A percentile compares a stretch with the other conserved stretches of the same genome.
phyloP scores from a whole-genome alignment of 202 grass and related monocot species.

The Setaria viridis region DNA sequence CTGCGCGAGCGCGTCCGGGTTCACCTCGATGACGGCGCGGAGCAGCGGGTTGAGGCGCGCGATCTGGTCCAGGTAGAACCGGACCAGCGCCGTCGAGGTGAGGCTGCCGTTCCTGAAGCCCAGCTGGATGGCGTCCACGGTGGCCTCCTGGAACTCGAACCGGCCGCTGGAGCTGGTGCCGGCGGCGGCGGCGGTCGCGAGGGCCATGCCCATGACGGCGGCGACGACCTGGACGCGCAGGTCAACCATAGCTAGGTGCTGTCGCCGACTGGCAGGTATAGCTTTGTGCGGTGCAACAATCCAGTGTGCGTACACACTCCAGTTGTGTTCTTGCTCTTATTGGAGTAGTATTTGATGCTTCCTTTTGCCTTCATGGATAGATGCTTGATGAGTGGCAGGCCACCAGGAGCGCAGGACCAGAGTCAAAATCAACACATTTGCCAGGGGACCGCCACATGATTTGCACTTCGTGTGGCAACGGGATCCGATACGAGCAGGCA shows the following conservation, averaged over 20 bases:
- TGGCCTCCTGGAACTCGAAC: conserved; percentile 60
- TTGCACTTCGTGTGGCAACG: no score
- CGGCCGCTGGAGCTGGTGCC: neutral
- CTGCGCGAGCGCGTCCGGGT: conserved; percentile 54
- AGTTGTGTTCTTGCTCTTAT: no score
- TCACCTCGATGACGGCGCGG: conserved; percentile 71
- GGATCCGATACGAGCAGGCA: no score
- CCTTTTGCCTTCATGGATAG: no score
- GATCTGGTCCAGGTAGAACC: conserved; percentile 59
- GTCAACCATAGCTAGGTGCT: neutral
- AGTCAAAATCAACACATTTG: no score
- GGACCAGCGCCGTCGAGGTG: conserved; percentile 51
- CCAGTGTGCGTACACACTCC: no score
- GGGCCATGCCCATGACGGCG: neutral
- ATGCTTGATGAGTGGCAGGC: no score
- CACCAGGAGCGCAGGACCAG: no score
- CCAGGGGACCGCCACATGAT: no score
- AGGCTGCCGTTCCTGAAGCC: conserved; percentile 58
- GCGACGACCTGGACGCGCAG: neutral
- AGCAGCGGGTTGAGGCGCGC: conserved; percentile 54
- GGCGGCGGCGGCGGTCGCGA: neutral
- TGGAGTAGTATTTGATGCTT: no score
- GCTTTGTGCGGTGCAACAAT: no score
- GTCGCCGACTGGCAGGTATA: neutral
- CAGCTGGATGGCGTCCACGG: conserved; percentile 53